Evolutionary conservation across 768 basidiomycete genomes (phyloP).

Genomic region (Pleurotus pulmonarius): DNA sequence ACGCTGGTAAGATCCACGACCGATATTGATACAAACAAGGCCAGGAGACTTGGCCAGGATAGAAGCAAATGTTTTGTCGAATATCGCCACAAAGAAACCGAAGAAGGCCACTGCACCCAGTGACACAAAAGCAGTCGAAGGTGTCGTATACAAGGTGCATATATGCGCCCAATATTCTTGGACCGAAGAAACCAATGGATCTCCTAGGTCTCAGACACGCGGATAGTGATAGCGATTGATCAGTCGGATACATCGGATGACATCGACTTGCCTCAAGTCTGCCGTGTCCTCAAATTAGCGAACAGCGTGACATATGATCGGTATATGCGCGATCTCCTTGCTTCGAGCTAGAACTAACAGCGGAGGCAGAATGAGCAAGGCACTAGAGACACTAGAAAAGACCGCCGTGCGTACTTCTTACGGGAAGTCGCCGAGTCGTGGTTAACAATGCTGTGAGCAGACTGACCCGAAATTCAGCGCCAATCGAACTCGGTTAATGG

Average conservation of each 20-base stretch:
- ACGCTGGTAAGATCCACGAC: not conserved
- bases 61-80: conserved; percentile 59
- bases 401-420: conserved; percentile 20
- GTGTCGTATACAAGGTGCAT: conserved; percentile 81
- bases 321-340: conserved; percentile 25
- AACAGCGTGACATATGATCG: conserved; percentile 92
- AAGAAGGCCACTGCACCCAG: conserved; percentile 39
- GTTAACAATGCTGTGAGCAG: conserved; percentile 14
- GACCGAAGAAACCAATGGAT: no score
- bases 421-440: not conserved
- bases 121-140: conserved; percentile 49
- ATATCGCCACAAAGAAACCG: conserved; percentile 33
- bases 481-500: conserved; percentile 43
- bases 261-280: conserved; percentile 79
- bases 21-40: conserved; percentile 30
- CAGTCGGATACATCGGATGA: conserved; percentile 59
- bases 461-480: not conserved
- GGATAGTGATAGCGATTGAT: conserved; percentile 79
- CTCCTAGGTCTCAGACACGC: conserved; percentile 70
- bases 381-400: conserved; percentile 64
- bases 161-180: no score
- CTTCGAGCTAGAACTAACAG: not conserved
- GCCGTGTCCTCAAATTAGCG: conserved; percentile 82
- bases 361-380: conserved; percentile 77
- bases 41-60: conserved; percentile 88